Conservation (phyloP, 1,284 basidiomycete genomes). For the Pisolithus thermaeus region DNA sequence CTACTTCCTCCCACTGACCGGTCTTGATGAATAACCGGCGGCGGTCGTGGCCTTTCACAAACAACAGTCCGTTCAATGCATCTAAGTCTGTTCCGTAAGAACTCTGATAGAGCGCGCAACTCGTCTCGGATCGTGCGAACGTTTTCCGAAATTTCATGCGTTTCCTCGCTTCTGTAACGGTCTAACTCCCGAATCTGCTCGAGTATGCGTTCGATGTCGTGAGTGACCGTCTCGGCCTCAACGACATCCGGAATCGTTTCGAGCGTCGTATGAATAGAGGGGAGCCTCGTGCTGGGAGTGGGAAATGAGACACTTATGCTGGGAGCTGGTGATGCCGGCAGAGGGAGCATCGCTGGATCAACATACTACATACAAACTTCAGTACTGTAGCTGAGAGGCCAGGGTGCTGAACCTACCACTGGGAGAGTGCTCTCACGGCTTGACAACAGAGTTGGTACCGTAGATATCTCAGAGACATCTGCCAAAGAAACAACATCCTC, state of each 20-base stretch:
- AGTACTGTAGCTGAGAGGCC: conserved; percentile 12
- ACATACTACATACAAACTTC: conserved; percentile 14
- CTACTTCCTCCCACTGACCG: conserved; percentile 35
- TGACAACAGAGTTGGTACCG: conserved; percentile 53
- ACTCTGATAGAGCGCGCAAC: conserved; percentile 50
- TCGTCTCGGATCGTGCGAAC: conserved; percentile 58
- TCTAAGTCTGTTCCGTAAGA: conserved; percentile 24
- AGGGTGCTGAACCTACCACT: conserved; percentile 26
- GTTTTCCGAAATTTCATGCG: conserved; percentile 53
- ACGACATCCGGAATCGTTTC: conserved; percentile 38
- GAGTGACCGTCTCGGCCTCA: conserved; percentile 40
- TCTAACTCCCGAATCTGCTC: conserved; percentile 62
- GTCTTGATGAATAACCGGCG: conserved; percentile 34
- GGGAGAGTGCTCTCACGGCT: conserved; percentile 26
- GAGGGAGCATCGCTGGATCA: conserved; percentile 29
- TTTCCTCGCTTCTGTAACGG: conserved; percentile 52
- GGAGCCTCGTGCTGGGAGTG: conserved; percentile 55
- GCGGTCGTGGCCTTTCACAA: conserved; percentile 7
- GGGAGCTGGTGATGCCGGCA: conserved; percentile 34
- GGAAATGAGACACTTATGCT: conserved; percentile 55
- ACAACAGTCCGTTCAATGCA: conserved; percentile 9
- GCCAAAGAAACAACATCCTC: conserved; percentile 28
- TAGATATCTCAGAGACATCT: conserved; percentile 34
- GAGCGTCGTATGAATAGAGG: conserved; percentile 52
- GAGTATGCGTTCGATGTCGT: conserved; percentile 63